Conservation (phyloP, 2,329 filamentous ascomycete genomes). For the Aspergillus neotritici region DNA sequence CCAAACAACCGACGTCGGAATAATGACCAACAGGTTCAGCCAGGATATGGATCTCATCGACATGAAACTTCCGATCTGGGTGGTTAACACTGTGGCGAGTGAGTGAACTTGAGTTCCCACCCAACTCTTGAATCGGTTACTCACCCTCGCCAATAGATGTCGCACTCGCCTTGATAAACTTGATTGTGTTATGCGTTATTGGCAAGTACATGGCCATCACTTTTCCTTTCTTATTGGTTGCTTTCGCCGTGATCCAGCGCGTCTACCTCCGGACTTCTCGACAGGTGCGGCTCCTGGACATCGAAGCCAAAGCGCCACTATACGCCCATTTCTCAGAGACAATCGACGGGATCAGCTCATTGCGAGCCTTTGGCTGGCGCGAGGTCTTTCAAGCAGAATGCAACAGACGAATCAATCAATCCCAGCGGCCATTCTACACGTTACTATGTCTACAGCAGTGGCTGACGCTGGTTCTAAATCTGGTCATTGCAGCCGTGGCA, state of each 20-base stretch:
- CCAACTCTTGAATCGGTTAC: no score
- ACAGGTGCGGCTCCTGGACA: conserved; percentile 47
- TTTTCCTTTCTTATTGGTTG: conserved; percentile 33
- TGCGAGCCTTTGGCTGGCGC: conserved; percentile 49
- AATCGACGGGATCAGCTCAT: conserved; percentile 43
- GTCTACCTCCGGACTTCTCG: conserved; percentile 45
- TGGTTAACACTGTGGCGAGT: conserved; percentile 1
- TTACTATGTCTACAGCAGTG: conserved; percentile 44
- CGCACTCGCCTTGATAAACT: no score
- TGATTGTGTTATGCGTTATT: no score
- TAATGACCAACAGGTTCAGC: conserved; percentile 21
- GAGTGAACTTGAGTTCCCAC: conserved; percentile 7
- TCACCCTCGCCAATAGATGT: no score
- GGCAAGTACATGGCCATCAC: conserved; percentile 23
- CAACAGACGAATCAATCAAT: conserved; percentile 34
- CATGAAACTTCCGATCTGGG: conserved; percentile 16
- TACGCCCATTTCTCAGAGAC: conserved; percentile 50
- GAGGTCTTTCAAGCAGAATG: conserved; percentile 34
- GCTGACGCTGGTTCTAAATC: conserved; percentile 38
- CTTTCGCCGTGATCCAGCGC: conserved; percentile 40
- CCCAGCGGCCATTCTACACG: conserved; percentile 43
- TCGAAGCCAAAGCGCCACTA: conserved; percentile 48
- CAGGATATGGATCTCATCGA: conserved; percentile 27
- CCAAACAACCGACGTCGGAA: conserved; percentile 9
- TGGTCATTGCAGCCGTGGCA: conserved; percentile 40